Evolutionary conservation across 345 rosid species (phyloP).

Genomic region (Nasturtium officinale): DNA sequence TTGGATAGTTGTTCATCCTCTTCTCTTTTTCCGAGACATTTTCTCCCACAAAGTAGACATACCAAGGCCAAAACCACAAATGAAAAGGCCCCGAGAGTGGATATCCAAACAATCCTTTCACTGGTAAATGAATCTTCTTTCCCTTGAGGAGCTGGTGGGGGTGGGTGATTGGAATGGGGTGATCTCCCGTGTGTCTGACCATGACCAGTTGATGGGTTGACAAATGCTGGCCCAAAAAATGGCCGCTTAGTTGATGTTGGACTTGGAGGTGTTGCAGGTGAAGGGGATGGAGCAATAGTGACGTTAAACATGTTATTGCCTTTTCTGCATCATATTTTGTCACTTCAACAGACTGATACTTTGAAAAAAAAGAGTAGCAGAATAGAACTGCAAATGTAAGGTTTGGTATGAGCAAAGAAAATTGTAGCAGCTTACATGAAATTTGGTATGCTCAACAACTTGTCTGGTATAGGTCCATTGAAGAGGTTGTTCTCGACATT

Average conservation of each 20-base stretch:
- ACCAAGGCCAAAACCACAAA: background rate
- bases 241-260: slow-evolving; percentile 7
- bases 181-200: background rate
- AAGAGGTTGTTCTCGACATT: slow-evolving; percentile 4
- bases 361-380: background rate
- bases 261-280: background rate
- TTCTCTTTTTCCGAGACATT: slow-evolving; percentile 1
- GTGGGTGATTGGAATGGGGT: background rate
- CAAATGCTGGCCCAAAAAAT: background rate
- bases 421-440: background rate
- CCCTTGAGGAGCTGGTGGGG: background rate
- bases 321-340: background rate
- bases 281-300: slow-evolving; percentile 1
- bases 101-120: background rate
- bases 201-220: background rate
- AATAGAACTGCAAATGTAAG: background rate
- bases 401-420: background rate
- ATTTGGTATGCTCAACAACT: background rate
- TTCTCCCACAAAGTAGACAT: background rate
- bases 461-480: background rate
- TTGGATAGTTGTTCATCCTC: background rate
- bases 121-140: background rate
- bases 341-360: background rate
- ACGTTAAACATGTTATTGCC: background rate
- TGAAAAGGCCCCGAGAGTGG: background rate